Evolutionary conservation across 2,329 filamentous ascomycete species (phyloP), one percentile per base, ranked within the genome.

Genomic region (Aspergillus novoparasiticus): DNA sequence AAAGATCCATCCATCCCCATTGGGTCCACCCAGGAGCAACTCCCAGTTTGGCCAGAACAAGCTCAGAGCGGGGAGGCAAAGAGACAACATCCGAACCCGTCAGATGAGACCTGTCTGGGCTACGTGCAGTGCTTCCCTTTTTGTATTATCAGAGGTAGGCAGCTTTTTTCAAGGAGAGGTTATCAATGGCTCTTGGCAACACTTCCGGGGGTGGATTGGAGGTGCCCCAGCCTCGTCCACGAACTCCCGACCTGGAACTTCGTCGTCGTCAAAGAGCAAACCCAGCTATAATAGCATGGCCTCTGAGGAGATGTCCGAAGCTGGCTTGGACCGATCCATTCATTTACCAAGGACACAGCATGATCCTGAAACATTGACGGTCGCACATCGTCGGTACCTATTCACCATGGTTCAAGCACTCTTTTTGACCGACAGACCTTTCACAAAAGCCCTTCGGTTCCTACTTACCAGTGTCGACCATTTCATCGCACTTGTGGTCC

Each of bases 91-190:
- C 19, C 85, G 94, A 21, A 84, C 86, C 5, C 83, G 84, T 39
- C 85, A 86, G 0, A 90, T 96, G 84, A 88, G 95, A 19, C 90
- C 89, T 66, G 86, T 94, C 0, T 99, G 95, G 95, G 94, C 93
- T 0, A 96, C 92, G 0, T 90, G 91, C 69, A 93, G 91, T 72
- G 91, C 93, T 2, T 90, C 92, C 1, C 87, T 96, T 4, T 97
- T 97, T 79, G 91, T 98, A 69, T 83, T 98, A 4, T 92, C 91
- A 0, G 94, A 97, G 75, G 90, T 92, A 16, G 91, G 94, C 68
- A 88, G 88, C 3, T 98, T 96, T 71, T 88, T 98, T 51, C 94
- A 97, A 76, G 92, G 91, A 1, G 93, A 97, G 73, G 89, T 98
- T 8, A 89, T 97, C 16, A 87, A 89, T 64, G 89, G 89, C 36